Percentiles rank a stretch among this genome's conserved stretches.
phyloP scores from a whole-genome alignment of 2,329 filamentous ascomycete species.

The Trichoderma arundinaceum region DNA sequence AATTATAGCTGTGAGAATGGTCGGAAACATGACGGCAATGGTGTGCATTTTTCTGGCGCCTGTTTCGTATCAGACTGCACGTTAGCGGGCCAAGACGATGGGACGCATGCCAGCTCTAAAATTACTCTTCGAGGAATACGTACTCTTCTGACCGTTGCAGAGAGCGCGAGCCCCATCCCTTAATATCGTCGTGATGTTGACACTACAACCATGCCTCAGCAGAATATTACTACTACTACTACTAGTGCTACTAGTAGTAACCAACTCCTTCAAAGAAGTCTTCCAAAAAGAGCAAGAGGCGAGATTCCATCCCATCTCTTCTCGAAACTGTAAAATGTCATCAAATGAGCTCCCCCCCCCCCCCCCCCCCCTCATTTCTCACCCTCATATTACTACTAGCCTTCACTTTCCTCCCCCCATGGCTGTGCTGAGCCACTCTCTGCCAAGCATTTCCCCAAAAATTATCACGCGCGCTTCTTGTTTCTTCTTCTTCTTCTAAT shows the following conservation, averaged over 20 bases:
- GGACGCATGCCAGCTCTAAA: background rate
- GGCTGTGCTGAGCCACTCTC: conserved; percentile 17
- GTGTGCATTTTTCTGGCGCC: background rate
- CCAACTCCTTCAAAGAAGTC: too few relatives aligned
- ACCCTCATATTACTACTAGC: background rate
- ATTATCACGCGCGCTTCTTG: background rate
- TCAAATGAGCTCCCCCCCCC: background rate
- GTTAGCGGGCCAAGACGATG: background rate
- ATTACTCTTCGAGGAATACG: background rate
- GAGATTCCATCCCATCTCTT: background rate
- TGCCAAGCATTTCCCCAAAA: conserved; percentile 6
- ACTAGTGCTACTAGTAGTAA: too few relatives aligned
- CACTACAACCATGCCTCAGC: too few relatives aligned
- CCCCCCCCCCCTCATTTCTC: background rate
- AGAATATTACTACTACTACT: too few relatives aligned
- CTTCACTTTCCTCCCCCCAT: too few relatives aligned
- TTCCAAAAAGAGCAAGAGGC: too few relatives aligned
- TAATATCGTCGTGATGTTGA: too few relatives aligned
- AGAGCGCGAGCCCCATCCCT: too few relatives aligned
- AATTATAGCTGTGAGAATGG: background rate
- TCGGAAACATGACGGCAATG: background rate
- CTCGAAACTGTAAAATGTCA: background rate
- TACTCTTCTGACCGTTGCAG: too few relatives aligned
- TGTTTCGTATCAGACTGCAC: conserved; percentile 3
- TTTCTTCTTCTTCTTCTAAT: too few relatives aligned